phyloP scores from a whole-genome alignment of 2,329 filamentous ascomycete species.

The Colletotrichum chlorophyti region DNA sequence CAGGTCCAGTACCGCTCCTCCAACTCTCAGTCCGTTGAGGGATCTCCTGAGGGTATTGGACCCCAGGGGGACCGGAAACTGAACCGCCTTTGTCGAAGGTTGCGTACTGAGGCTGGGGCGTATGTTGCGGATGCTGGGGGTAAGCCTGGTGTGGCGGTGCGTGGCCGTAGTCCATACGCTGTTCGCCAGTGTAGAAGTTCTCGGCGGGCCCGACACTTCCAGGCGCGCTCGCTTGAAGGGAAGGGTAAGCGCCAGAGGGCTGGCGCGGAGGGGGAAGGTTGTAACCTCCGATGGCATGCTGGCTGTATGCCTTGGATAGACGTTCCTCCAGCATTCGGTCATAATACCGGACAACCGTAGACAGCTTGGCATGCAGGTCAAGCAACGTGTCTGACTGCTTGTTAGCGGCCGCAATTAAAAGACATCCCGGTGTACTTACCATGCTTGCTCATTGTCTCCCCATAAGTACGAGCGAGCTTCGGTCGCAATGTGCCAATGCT shows the following conservation, averaged over 20 bases:
- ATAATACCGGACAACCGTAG: conserved; percentile 96
- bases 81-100: conserved; percentile 51
- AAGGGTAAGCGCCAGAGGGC: conserved; percentile 72
- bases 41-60: conserved; percentile 53
- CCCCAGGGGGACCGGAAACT: conserved; percentile 44
- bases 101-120: conserved; percentile 51
- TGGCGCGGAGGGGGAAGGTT: conserved; percentile 59
- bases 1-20: conserved; percentile 42
- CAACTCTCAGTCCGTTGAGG: conserved; percentile 59
- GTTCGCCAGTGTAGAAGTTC: conserved; percentile 80
- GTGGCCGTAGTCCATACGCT: conserved; percentile 53
- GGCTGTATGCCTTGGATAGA: conserved; percentile 88
- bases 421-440: conserved; percentile 58
- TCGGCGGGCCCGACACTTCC: conserved; percentile 66
- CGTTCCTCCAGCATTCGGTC: conserved; percentile 98
- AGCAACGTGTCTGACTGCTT: conserved; percentile 77
- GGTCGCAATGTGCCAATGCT: conserved; percentile 93
- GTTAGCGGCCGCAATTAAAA: conserved; percentile 39
- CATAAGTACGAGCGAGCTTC: conserved; percentile 93
- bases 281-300: conserved; percentile 75
- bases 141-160: conserved; percentile 61
- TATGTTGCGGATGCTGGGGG: conserved; percentile 44
- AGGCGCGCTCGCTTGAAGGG: conserved; percentile 63
- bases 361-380: conserved; percentile 92
- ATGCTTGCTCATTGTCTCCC: conserved; percentile 99